A percentile compares a stretch with the other conserved stretches of the same genome.
Evolutionary conservation across 1,284 basidiomycete species (phyloP).

Genomic region (Coniferiporia sulphurascens): DNA sequence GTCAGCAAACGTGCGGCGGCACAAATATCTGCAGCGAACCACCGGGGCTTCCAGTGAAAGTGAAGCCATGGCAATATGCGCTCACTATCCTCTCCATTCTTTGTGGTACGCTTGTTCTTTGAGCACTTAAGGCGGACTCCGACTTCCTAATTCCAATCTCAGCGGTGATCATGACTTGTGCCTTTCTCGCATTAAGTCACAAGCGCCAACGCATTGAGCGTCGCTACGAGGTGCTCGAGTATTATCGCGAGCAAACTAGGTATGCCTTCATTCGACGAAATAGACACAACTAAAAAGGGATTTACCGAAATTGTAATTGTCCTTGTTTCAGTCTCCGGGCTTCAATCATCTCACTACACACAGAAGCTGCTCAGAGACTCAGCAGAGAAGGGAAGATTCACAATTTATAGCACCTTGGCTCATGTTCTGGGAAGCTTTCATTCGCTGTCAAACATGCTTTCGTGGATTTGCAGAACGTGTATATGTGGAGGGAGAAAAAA

Average conservation of each 20-base stretch:
- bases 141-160: background rate
- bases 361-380: conserved; percentile 20
- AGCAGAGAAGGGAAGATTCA: conserved; percentile 2
- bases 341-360: conserved; percentile 35
- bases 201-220: conserved; percentile 41
- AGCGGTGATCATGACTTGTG: conserved; percentile 41
- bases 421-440: background rate
- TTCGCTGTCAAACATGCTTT: background rate
- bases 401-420: background rate
- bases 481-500: no score
- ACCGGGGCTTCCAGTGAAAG: conserved; percentile 31
- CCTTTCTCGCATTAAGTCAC: conserved; percentile 44
- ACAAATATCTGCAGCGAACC: conserved; percentile 29
- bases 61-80: conserved; percentile 43
- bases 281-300: background rate
- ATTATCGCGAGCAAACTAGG: conserved; percentile 54
- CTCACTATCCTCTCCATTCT: conserved; percentile 35
- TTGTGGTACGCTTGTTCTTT: conserved; percentile 30
- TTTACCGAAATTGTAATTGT: background rate
- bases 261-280: conserved; percentile 22
- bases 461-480: no score
- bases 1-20: conserved; percentile 25
- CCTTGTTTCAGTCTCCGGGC: conserved; percentile 24
- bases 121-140: no score
- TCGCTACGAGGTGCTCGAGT: conserved; percentile 45